Evolutionary conservation across 148 eudicot species (phyloP), one percentile per base, ranked within the genome.

Genomic region (Camellia lanceoleosa): DNA sequence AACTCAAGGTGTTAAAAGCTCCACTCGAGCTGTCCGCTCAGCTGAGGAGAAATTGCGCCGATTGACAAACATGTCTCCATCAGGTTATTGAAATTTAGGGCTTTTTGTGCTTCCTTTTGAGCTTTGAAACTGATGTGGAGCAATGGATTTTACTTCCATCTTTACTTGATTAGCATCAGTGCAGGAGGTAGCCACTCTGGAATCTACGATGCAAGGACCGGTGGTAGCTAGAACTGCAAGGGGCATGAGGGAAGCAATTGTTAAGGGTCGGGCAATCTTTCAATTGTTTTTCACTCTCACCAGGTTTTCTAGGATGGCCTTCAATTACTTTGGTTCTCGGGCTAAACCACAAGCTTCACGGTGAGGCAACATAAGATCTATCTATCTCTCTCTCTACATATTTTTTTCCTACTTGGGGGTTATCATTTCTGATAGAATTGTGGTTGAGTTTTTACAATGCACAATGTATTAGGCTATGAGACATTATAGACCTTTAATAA

Each of bases 1-100:
- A 86, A 93, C 93, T 51, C 90, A 89, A 86, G 97, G 98, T 49
- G 94, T 95, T 70, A 88, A 80, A 84, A 89, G 91, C 84, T 93
- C 97, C 3, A 93, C 98, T 55, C 93, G 92, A 76, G 94, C 91
- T 78, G 97, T 95, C 71, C 92, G 91, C 75, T 16, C 82, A 73
- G 97, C 97, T 44, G 96, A 93, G 80, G 98, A 95, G 75, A 90
- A 84, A 80, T 79, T 93, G 84, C 89, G 90, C 54, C 79, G 82
- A 44, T 86, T 91, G 68, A 84, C 97, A 55, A 89, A 89, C 83
- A 80, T 84, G 85, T 74, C 83, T 68, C 87, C 89, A 61, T 76
- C 84, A 92, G 98, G 98, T 95, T 83, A 86, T 65, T 84, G 69
- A n/a, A 68, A 44, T 52, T 58, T 63, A 0, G 38, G 52, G 62